Evolutionary conservation across 148 eudicot species (phyloP), one percentile per base, ranked within the genome.

Genomic region (Silene uniflora): DNA sequence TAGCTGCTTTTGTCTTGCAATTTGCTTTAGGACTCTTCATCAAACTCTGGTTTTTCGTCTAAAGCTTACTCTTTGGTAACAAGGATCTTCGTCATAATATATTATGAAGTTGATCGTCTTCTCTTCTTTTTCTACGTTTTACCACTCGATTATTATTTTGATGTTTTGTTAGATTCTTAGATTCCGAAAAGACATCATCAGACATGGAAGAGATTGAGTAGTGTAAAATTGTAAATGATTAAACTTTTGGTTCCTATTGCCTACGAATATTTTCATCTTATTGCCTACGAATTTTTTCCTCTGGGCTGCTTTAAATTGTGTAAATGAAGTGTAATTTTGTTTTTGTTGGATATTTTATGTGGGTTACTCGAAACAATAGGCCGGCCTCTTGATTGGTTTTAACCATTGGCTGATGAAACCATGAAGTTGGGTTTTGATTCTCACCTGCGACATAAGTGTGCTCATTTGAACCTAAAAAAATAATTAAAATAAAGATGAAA

Each of bases 31-130:
- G 93, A 18, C 70, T 91, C 76, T 94, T 94, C 85, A 87, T 91
- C 91, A 94, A 94, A 86, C 81, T 87, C 79, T 88, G 93, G 91
- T 94, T 91, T 75, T 94, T 94, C 79, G 78, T 87, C 55, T 90
- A 80, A 85, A 72, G 35, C 42, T 68, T 42, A 61, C 54, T 39
- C 80, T 65, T 42, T 13, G 21, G 42, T 56, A 67, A 67, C 67
- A 0, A 12, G 1, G 6, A 18, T 23, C 46, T 3, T 6, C 62
- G 14, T 46, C 29, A 12, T 47, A 39, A 39, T 6, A 39, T 39
- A 39, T 39, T 39, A 39, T 6, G 44, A 39, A 39, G 44, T 39
- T 39, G 44, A 39, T 39, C 44, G 44, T n/a, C 24, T 32, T n/a
- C 62, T 73, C 7, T 49, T 18, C 25, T 68, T 29, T 23, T 62